Percentiles rank a stretch among this genome's conserved stretches.
phyloP scores from a whole-genome alignment of 345 rosid genomes.

The Ceriops decandra region DNA sequence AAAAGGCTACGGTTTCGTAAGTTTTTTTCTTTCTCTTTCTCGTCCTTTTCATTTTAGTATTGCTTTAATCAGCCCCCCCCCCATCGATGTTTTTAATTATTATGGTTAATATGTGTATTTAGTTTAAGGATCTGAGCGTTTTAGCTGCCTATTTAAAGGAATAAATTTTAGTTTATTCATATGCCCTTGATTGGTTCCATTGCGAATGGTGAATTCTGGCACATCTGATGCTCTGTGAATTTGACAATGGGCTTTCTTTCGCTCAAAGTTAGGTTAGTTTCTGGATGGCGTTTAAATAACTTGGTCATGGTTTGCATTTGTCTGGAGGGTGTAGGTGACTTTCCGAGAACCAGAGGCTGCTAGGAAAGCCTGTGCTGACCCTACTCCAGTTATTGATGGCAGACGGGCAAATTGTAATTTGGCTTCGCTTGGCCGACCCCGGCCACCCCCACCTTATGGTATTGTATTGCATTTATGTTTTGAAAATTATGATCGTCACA shows the following conservation, averaged over 20 bases:
- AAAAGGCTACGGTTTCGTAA: constrained; percentile 99
- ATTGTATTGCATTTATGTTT: constrained; percentile 30
- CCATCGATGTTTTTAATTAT: too few species aligned
- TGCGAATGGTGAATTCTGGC: too few species aligned
- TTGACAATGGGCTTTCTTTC: background rate
- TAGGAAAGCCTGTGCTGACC: constrained; percentile 86
- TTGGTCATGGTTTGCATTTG: constrained; percentile 35
- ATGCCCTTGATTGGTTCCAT: background rate
- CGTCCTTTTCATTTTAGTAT: background rate
- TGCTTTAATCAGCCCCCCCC: background rate
- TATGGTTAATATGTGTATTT: too few species aligned
- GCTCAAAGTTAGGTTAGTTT: background rate
- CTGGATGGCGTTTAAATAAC: constrained; percentile 36
- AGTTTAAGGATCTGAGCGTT: background rate
- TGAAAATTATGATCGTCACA: background rate
- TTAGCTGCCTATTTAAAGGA: background rate
- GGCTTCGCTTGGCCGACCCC: constrained; percentile 88
- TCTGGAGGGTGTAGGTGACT: constrained; percentile 91
- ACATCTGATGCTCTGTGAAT: too few species aligned
- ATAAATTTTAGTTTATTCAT: background rate
- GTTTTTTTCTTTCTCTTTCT: constrained; percentile 28
- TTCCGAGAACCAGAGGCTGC: constrained; percentile 96
- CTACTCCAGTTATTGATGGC: constrained; percentile 85
- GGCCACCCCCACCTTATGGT: constrained; percentile 57
- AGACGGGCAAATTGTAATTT: constrained; percentile 94